Conservation (phyloP, 2,329 filamentous ascomycete species). For the Phialophora expanda region DNA sequence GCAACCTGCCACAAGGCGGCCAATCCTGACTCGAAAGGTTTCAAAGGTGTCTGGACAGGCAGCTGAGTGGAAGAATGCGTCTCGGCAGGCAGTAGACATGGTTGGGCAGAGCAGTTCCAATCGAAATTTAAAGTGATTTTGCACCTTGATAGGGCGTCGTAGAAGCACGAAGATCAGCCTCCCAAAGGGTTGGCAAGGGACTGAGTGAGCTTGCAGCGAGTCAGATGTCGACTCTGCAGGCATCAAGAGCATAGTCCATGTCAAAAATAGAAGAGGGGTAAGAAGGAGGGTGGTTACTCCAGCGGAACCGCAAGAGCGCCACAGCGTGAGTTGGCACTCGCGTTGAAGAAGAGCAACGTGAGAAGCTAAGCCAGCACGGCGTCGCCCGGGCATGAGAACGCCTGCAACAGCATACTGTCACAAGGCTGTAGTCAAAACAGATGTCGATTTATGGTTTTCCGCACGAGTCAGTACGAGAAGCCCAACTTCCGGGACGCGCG, state of each 20-base stretch:
- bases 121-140: not conserved
- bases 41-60: not conserved
- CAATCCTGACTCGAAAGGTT: not conserved
- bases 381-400: not conserved
- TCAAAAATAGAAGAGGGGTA: not conserved
- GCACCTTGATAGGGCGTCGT: not conserved
- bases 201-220: not conserved
- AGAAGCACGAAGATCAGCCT: not conserved
- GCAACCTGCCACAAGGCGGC: conserved; percentile 18
- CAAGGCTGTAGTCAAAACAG: not conserved
- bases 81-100: not conserved
- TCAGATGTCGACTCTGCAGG: not conserved
- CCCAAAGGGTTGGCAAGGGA: not conserved
- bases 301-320: conserved; percentile 13
- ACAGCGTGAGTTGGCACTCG: not conserved
- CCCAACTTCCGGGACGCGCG: not conserved
- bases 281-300: not conserved
- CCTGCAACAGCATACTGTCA: not conserved
- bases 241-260: not conserved
- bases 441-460: conserved; percentile 6
- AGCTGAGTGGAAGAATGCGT: not conserved
- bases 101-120: not conserved
- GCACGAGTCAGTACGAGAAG: not conserved
- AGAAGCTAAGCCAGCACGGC: not conserved
- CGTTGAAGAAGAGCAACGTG: not conserved